phyloP scores from a whole-genome alignment of 2,329 filamentous ascomycete species.

The Aspergillus sp. region DNA sequence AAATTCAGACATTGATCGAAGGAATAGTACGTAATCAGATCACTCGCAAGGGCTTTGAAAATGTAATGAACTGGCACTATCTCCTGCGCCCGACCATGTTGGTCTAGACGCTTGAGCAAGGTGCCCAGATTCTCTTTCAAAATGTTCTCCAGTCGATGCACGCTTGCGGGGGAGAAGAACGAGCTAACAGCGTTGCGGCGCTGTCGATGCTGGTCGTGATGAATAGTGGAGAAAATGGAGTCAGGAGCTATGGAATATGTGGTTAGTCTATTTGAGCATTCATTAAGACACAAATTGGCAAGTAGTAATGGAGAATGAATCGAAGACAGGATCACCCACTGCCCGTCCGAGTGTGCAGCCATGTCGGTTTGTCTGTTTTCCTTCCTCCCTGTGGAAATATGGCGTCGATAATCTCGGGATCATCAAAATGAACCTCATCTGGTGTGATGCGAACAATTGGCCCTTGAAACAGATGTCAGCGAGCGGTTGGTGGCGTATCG shows the following conservation, averaged over 20 bases:
- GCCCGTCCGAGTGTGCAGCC: background rate
- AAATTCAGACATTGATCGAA: background rate
- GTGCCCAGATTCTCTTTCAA: background rate
- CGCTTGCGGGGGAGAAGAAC: background rate
- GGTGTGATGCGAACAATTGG: background rate
- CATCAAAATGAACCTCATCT: background rate
- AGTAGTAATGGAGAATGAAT: no score
- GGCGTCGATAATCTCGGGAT: background rate
- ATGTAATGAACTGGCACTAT: background rate
- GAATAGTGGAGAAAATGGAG: background rate
- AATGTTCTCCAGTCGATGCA: background rate
- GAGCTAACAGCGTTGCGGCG: constrained; percentile 1
- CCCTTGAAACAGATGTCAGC: background rate
- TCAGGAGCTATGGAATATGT: background rate
- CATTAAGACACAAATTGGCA: no score
- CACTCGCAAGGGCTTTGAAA: background rate
- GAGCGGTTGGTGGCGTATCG: no score
- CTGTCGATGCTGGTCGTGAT: constrained; percentile 3
- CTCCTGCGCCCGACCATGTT: background rate
- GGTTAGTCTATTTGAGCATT: no score
- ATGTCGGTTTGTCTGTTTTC: background rate
- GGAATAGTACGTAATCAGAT: background rate
- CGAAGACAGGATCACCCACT: no score
- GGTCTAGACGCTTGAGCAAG: background rate
- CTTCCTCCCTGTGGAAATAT: background rate